These are phyloP conservation scores for Trichosporon sp. DNA, from an alignment of 1,284 basidiomycete genomes.

Conservation along the genomic window DNA sequence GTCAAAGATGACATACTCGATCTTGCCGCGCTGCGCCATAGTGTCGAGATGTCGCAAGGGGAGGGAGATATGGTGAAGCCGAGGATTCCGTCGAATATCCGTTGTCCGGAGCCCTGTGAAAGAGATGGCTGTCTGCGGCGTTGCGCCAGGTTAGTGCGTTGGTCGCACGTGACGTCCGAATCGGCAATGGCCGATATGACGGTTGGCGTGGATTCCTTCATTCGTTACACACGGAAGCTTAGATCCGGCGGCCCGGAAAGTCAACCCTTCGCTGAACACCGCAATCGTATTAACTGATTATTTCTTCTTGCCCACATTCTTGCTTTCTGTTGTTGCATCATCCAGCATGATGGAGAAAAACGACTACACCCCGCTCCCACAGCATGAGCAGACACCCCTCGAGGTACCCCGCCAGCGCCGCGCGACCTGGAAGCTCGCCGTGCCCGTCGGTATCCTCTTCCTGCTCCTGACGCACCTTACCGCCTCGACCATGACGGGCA, in stretches of 20 bases:
- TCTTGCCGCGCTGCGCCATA: conserved; percentile 34
- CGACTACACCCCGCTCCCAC: conserved; percentile 4
- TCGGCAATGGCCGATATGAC: not conserved
- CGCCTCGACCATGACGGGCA: not conserved
- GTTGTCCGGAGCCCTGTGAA: no score
- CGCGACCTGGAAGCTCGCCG: conserved; percentile 3
- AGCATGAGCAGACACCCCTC: conserved; percentile 1
- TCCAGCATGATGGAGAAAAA: conserved; percentile 1
- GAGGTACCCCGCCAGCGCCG: not conserved
- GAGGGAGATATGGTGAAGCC: not conserved
- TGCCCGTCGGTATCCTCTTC: conserved; percentile 1
- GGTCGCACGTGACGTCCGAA: not conserved
- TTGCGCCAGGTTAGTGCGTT: not conserved
- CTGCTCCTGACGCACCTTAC: conserved; percentile 11
- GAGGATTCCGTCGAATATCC: no score
- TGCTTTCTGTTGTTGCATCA: not conserved
- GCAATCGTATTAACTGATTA: not conserved
- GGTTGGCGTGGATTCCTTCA: not conserved
- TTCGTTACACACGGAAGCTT: not conserved
- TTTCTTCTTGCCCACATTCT: conserved; percentile 1
- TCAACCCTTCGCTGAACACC: not conserved
- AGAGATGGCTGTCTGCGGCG: no score
- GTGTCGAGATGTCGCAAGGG: not conserved
- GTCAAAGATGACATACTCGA: conserved; percentile 57
- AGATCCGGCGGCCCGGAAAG: conserved; percentile 6